Evolutionary conservation across 2,329 filamentous ascomycete genomes (phyloP), one percentile per base, ranked within the genome.

Genomic region (Xylaria sp.): DNA sequence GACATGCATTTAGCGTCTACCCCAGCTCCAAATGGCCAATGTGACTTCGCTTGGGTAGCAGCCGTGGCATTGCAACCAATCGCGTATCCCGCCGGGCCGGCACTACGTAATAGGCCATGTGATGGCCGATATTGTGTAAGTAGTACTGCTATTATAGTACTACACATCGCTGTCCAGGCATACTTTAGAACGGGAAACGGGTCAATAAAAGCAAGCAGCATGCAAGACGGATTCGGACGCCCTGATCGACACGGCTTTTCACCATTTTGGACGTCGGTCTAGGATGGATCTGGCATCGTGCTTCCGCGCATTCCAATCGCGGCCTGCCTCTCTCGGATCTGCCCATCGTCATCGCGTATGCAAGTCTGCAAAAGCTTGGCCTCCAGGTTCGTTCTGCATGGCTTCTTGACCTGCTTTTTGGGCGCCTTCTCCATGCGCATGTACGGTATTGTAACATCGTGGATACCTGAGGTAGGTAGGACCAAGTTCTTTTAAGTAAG

Each of bases 41-140:
- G 66, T 61, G 44, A 49, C 64, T 58, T 62, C 64, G 64, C 49
- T 68, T 65, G 62, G 44, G 56, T 40, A 20, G 56, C n/a, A 51
- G 51, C 58, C 23, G 48, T 53, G 36, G 42, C 56, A 31, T 48
- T 17, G 33, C 44, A 31, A 62, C 69, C 69, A 71, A 66, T 69
- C 59, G 63, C 28, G 20, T 20, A 17, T 20, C 17, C 40, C 26
- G 33, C 54, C 44, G 61, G 26, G 48, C 59, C 33, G 31, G 26
- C 46, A 23, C 65, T 61, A 67, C 68, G 65, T 67, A 70, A 65
- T 67, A 10, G 28, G 26, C 48, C 64, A 61, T 59, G 67, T 69
- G 67, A 69, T 56, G 38, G 13, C 38, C 13, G 38, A 6, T 40
- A 5, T 40, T 17, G 15, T 17, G 15, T 40, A 40, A 6, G 38